A percentile compares a stretch with the other conserved stretches of the same genome.
phyloP scores from a whole-genome alignment of 2,329 filamentous ascomycete species.

The Fusarium luffae region DNA sequence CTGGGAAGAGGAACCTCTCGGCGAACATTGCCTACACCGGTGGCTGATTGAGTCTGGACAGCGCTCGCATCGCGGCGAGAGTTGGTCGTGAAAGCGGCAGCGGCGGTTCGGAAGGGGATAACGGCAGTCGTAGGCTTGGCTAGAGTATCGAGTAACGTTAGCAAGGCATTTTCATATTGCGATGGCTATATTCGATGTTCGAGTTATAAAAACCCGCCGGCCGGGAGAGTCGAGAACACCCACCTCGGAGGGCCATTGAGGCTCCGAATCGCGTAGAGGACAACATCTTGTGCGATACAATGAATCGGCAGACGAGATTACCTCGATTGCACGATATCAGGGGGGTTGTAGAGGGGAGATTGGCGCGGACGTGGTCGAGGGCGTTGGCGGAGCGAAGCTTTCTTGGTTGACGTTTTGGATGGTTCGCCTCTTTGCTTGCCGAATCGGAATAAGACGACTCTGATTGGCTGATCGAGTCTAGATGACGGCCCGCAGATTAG shows the following conservation, averaged over 20 bases:
- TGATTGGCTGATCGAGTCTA: slow-evolving; percentile 45
- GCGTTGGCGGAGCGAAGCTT: slow-evolving; percentile 33
- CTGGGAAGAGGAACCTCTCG: slow-evolving; percentile 81
- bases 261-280: slow-evolving; percentile 62
- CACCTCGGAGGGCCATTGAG: slow-evolving; percentile 65
- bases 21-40: slow-evolving; percentile 66
- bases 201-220: slow-evolving; percentile 40
- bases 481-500: slow-evolving; percentile 46
- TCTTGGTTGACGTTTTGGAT: slow-evolving; percentile 47
- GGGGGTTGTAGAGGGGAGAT: slow-evolving; percentile 28
- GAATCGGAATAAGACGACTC: slow-evolving; percentile 43
- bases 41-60: slow-evolving; percentile 64
- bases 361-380: slow-evolving; percentile 24
- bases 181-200: slow-evolving; percentile 12
- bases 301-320: slow-evolving; percentile 31
- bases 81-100: slow-evolving; percentile 72
- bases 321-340: slow-evolving; percentile 36
- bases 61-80: slow-evolving; percentile 72
- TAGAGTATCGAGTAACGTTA: slow-evolving; percentile 49
- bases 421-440: slow-evolving; percentile 47
- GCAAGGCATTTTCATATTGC: slow-evolving; percentile 17
- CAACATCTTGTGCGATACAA: slow-evolving; percentile 54
- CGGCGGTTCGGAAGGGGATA: slow-evolving; percentile 71
- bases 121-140: slow-evolving; percentile 74
- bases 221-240: slow-evolving; percentile 37